Base-by-base conservation (phyloP, 2,329 filamentous ascomycete genomes). In the Fusarium bulbicola region DNA sequence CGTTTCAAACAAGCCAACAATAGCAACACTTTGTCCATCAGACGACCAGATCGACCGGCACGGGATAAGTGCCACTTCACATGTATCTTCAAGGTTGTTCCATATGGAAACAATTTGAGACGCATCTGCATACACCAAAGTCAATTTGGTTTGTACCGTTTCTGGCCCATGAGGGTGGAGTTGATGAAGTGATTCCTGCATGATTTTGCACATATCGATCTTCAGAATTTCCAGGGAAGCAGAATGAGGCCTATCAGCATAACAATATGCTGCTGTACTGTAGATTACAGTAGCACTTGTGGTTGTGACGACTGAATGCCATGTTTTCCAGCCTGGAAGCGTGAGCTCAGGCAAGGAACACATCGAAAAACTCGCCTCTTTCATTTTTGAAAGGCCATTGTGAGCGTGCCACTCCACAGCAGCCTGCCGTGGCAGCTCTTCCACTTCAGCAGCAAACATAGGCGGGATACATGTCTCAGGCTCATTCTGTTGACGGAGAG, bases 361-460 rank as follows among this genome's bases (percentile, higher is more conserved):
- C 50, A 80, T 70, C 65, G 80, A 78, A 37, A 77, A 76, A 9
- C 74, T 77, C 20, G 76, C 64, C 53, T 80, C 76, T 9, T 73
- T 67, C 8, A 84, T 68, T 30, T 73, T 64, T 15, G 80, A 80
- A 12, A 92, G 81, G 0, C 93, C 93, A 7, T 89, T 79, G 64
- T 92, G 88, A 3, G 87, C 91, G 74, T 93, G 92, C 95, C 95
- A 99, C 84, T 99, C 96, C 16, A 98, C 89, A 42, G 86, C 86
- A 34, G 92, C 92, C 21, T 84, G 86, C 26, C 93, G 89, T 3
- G 96, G 96, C 18, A 99, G 86, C 73, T 91, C 89, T 47, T 91
- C 87, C 4, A 98, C 92, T 78, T 96, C 91, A 2, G 91, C 92
- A 0, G 92, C 88, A 78, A 96, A 92, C 75, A 95, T 87, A 0